A percentile compares a stretch with the other conserved stretches of the same genome.
Conservation (phyloP, 345 rosid genomes). For the Anacardium occidentale region DNA sequence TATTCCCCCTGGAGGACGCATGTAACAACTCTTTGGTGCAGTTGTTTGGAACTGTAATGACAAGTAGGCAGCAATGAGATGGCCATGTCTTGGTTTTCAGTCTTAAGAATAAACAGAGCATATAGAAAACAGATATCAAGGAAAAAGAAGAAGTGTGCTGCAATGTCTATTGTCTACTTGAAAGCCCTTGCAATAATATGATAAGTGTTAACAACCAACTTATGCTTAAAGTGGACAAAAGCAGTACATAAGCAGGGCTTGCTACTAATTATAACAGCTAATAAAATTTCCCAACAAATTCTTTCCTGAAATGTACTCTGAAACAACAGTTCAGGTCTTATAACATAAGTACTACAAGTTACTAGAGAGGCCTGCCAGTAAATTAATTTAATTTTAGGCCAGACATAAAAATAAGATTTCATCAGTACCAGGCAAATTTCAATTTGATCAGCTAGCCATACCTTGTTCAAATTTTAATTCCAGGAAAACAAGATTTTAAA, state of each 20-base stretch:
- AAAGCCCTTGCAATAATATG: not conserved
- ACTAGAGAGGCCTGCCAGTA: not conserved
- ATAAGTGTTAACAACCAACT: not conserved
- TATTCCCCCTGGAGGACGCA: conserved; percentile 76
- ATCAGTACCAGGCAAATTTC: not conserved
- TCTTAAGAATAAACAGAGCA: not conserved
- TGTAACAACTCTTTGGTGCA: conserved; percentile 75
- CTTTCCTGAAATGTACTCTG: not conserved
- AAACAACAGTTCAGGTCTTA: not conserved
- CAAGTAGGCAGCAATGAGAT: conserved; percentile 1
- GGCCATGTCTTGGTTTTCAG: not conserved
- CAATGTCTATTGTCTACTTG: not conserved
- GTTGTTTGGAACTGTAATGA: conserved; percentile 69
- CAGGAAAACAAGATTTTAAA: not conserved
- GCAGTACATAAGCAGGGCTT: not conserved
- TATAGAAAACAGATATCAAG: not conserved
- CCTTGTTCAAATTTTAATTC: not conserved
- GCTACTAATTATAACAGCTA: not conserved
- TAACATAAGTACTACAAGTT: not conserved
- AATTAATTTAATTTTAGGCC: not conserved
- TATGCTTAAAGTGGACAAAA: not conserved
- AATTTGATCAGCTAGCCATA: not conserved
- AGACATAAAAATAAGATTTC: conserved; percentile 8
- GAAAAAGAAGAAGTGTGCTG: not conserved
- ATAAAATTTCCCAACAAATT: not conserved